Evolutionary conservation across 2,329 filamentous ascomycete genomes (phyloP).

Genomic region (Gnomoniopsis sp.): DNA sequence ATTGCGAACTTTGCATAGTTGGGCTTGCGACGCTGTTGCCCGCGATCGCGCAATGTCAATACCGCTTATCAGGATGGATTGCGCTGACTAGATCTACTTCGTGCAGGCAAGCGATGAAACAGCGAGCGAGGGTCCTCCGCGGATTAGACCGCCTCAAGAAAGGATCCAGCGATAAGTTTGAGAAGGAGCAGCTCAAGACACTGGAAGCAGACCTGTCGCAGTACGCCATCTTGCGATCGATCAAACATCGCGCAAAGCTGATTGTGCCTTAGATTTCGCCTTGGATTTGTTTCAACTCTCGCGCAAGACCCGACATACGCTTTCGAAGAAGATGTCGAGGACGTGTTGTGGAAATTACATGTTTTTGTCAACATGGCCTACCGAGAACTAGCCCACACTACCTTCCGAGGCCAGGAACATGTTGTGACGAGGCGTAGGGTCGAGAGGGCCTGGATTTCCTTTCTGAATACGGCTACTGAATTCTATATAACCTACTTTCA

Average conservation of each 20-base stretch:
- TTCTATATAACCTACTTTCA: conserved; percentile 89
- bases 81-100: conserved; percentile 1
- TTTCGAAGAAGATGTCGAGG: conserved; percentile 61
- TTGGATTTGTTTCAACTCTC: conserved; percentile 68
- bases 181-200: conserved; percentile 26
- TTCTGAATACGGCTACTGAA: conserved; percentile 81
- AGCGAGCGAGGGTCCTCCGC: conserved; percentile 25
- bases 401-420: conserved; percentile 45
- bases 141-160: conserved; percentile 25
- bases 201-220: conserved; percentile 29
- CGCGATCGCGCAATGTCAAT: background rate
- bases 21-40: background rate
- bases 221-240: conserved; percentile 22
- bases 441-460: conserved; percentile 76
- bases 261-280: conserved; percentile 41
- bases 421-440: conserved; percentile 70
- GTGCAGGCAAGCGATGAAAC: conserved; percentile 21
- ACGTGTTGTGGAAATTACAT: conserved; percentile 75
- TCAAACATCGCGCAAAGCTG: conserved; percentile 2
- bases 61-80: background rate
- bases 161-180: conserved; percentile 22
- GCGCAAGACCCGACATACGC: conserved; percentile 70
- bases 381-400: conserved; percentile 61
- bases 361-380: conserved; percentile 75
- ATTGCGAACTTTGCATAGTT: background rate